Evolutionary conservation across 179 eudicot species (phyloP).

Genomic region (Beta corolliflora): DNA sequence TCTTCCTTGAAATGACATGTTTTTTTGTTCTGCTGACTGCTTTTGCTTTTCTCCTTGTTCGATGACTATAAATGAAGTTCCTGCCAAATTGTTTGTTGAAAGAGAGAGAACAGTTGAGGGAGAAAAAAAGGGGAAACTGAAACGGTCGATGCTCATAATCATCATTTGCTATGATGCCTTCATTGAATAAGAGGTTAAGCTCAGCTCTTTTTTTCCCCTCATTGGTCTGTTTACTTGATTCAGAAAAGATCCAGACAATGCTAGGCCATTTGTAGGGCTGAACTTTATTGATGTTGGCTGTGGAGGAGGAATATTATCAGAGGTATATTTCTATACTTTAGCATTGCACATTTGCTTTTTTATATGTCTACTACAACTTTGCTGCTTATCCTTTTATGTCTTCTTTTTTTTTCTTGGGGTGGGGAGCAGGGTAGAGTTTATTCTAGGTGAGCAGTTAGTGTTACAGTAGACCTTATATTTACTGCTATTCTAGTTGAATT

Average conservation of each 20-base stretch:
- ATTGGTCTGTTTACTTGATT: conserved; percentile 29
- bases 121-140: neutral
- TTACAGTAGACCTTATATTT: neutral
- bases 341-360: neutral
- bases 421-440: neutral
- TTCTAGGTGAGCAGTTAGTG: neutral
- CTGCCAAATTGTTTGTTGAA: neutral
- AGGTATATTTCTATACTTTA: conserved; percentile 44
- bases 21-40: neutral
- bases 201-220: neutral
- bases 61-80: neutral
- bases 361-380: conserved; percentile 7
- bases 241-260: conserved; percentile 77
- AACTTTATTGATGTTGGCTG: conserved; percentile 91
- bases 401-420: neutral
- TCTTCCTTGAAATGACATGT: neutral
- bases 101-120: neutral
- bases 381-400: neutral
- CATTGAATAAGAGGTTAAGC: conserved; percentile 8
- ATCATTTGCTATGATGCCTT: conserved; percentile 9
- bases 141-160: neutral
- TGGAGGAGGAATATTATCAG: conserved; percentile 96
- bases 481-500: neutral
- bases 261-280: conserved; percentile 89
- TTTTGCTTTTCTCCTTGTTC: neutral